Percentiles rank a stretch among this genome's conserved stretches.
Evolutionary conservation across 805 yeast genomes (phyloP).

Genomic region (Brettanomyces anomalus): DNA sequence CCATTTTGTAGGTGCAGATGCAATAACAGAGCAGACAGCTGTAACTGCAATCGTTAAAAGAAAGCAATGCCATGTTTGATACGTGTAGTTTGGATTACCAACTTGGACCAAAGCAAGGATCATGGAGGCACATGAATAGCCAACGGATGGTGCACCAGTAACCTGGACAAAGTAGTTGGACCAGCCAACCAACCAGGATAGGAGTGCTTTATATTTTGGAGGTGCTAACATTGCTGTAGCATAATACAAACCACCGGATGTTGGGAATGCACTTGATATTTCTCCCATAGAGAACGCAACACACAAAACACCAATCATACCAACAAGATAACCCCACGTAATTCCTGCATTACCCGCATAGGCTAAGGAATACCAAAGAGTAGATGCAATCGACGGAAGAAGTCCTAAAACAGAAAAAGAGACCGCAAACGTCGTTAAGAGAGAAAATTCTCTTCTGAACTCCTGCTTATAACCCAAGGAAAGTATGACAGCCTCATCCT

Average conservation of each 20-base stretch:
- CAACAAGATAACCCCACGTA: conserved; percentile 52
- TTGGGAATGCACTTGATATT: conserved; percentile 54
- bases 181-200: conserved; percentile 57
- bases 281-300: conserved; percentile 59
- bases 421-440: conserved; percentile 51
- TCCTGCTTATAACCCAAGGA: conserved; percentile 58
- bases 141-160: conserved; percentile 53
- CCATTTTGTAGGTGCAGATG: conserved; percentile 45
- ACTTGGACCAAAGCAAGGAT: conserved; percentile 41
- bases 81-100: conserved; percentile 29
- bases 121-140: conserved; percentile 47
- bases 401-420: conserved; percentile 56
- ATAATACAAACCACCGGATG: conserved; percentile 59
- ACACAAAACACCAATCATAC: conserved; percentile 42
- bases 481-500: conserved; percentile 43
- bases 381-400: conserved; percentile 56
- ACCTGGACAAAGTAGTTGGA: conserved; percentile 56
- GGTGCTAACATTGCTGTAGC: conserved; percentile 58
- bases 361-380: conserved; percentile 48
- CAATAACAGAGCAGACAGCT: conserved; percentile 36
- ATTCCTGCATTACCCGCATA: conserved; percentile 56
- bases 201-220: conserved; percentile 38
- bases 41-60: conserved; percentile 42
- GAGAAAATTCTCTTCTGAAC: conserved; percentile 49
- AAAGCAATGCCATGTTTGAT: conserved; percentile 40